Percentiles rank a stretch among this genome's conserved stretches.
phyloP scores from a whole-genome alignment of 1,284 basidiomycete species.

The Trichosporon faecale region DNA sequence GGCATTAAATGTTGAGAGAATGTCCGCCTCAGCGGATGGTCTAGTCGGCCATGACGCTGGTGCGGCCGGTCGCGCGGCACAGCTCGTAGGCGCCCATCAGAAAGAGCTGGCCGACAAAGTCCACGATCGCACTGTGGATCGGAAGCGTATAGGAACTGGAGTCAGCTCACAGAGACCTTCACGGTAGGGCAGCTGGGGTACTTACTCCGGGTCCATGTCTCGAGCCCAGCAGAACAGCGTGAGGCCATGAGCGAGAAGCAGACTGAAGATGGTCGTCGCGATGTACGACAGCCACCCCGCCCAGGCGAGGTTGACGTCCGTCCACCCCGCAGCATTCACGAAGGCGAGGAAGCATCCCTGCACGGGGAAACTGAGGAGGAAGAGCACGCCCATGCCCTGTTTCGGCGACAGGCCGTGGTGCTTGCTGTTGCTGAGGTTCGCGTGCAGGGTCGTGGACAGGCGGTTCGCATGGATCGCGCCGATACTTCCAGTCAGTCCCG shows the following conservation, averaged over 20 bases:
- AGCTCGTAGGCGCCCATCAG: constrained; percentile 58
- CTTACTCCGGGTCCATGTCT: constrained; percentile 75
- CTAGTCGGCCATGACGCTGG: constrained; percentile 15
- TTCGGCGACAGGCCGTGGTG: constrained; percentile 39
- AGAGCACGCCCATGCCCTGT: constrained; percentile 58
- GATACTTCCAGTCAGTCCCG: constrained; percentile 79
- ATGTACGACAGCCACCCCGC: constrained; percentile 66
- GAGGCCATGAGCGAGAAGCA: constrained; percentile 65
- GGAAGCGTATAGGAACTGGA: constrained; percentile 78
- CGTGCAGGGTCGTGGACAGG: constrained; percentile 64
- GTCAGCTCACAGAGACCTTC: neutral
- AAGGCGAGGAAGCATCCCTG: constrained; percentile 68
- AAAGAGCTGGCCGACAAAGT: constrained; percentile 82
- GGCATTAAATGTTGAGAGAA: neutral
- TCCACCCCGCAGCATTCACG: constrained; percentile 69
- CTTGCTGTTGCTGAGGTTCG: constrained; percentile 24
- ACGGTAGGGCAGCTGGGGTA: constrained; percentile 16
- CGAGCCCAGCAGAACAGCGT: constrained; percentile 79
- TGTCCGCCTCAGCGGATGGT: neutral
- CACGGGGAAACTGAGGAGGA: constrained; percentile 70
- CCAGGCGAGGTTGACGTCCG: constrained; percentile 66
- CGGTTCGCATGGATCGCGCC: constrained; percentile 90
- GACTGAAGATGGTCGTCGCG: constrained; percentile 64
- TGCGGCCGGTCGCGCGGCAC: constrained; percentile 35
- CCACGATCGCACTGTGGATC: constrained; percentile 82